Base-by-base conservation (phyloP, 2,329 filamentous ascomycete species). In the Corinectria fuckeliana region DNA sequence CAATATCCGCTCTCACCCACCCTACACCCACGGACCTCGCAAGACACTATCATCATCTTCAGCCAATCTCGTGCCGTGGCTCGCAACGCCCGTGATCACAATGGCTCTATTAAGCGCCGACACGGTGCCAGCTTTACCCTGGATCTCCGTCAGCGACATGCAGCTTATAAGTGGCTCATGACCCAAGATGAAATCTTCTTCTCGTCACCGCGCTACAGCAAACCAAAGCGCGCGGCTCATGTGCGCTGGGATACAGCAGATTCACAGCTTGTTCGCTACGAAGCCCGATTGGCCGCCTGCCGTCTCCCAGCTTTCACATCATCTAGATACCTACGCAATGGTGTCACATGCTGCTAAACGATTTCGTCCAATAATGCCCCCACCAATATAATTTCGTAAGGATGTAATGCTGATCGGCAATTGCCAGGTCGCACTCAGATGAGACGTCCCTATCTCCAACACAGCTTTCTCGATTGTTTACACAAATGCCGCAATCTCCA, bases 171-270 rank as follows among this genome's bases (percentile, higher is more conserved):
- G 26, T 56, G 44, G 52, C 26, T 36, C 23, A 36, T 36, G 1
- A 3, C 44, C 21, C 3, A 16, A 13, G 16, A 26, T 20, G 38
- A 18, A 49, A 55, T 56, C 8, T 51, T 20, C 20, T 20, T 32
- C 21, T 25, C 11, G 8, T 51, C 36, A 28, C 23, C 6, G 52
- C 44, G 16, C 16, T 18, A 4, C 26, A 26, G 5, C 18, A 32
- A 38, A 36, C 13, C 26, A 50, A 55, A 34, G 45, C 55, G 59
- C 56, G 59, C 56, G 54, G 23, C 42, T 61, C 26, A n/a, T 45
- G n/a, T 45, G 41, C 25, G 7, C 28, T 1, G 13, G 38, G 26
- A 26, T 16, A n/a, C 3, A 30, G 14, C 3, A 30, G 20, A 25
- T 34, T 21, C 11, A n/a, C 21, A 16, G 25, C 42, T 26, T 50